phyloP scores from a whole-genome alignment of 352 stramenopile genomes.

The Globisporangium nagaii region DNA sequence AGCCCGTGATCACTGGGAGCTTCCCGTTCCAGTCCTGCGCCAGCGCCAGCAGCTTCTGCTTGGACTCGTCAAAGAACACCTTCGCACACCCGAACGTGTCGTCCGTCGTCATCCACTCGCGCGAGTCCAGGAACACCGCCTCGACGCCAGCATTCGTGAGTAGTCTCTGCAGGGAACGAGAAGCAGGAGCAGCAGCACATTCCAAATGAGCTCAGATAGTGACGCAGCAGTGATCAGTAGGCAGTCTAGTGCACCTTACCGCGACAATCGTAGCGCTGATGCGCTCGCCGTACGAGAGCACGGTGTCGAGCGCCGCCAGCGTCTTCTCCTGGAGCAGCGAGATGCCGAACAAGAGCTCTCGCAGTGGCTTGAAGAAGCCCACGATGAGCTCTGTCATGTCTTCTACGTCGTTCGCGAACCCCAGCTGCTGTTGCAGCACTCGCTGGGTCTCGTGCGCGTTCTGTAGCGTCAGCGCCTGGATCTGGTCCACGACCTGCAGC shows the following conservation, averaged over 20 bases:
- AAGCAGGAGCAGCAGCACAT: background rate
- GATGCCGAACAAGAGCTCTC: slow-evolving; percentile 73
- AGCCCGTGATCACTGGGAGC: slow-evolving; percentile 74
- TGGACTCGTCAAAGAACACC: slow-evolving; percentile 73
- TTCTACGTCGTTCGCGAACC: slow-evolving; percentile 21
- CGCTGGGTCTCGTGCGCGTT: slow-evolving; percentile 70
- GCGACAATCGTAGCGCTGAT: slow-evolving; percentile 72
- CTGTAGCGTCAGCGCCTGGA: slow-evolving; percentile 50
- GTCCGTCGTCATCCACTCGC: slow-evolving; percentile 73
- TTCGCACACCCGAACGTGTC: slow-evolving; percentile 68
- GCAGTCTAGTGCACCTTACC: too few species aligned
- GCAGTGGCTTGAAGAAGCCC: slow-evolving; percentile 67
- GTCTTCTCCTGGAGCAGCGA: slow-evolving; percentile 75
- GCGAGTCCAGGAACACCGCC: slow-evolving; percentile 58
- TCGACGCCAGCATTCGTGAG: slow-evolving; percentile 57
- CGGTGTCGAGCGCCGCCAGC: slow-evolving; percentile 52
- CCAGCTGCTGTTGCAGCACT: slow-evolving; percentile 18
- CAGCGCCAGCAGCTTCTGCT: slow-evolving; percentile 51
- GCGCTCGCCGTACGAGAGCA: slow-evolving; percentile 76
- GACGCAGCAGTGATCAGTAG: too few species aligned
- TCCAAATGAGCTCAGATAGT: too few species aligned
- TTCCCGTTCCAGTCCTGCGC: slow-evolving; percentile 31
- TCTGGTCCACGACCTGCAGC: slow-evolving; percentile 44
- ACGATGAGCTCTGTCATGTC: slow-evolving; percentile 50
- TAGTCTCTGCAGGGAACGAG: slow-evolving; percentile 18